Evolutionary conservation across 2,329 filamentous ascomycete species (phyloP).

Genomic region (Colletotrichum limetticola): DNA sequence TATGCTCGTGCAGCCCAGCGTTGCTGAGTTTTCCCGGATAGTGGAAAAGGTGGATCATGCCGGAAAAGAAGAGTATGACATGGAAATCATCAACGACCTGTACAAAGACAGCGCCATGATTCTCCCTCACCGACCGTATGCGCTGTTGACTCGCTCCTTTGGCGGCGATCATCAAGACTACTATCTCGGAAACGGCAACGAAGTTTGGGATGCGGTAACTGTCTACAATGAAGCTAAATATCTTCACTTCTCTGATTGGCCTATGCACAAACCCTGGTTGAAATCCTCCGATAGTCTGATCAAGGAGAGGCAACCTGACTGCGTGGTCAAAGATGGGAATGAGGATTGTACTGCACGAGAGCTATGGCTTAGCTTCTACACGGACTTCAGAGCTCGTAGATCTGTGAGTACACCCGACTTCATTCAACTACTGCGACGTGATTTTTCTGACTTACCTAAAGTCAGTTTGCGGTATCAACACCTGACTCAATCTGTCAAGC

Average conservation of each 20-base stretch:
- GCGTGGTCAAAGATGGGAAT: neutral
- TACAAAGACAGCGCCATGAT: conserved; percentile 69
- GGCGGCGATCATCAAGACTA: conserved; percentile 58
- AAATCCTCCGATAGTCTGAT: conserved; percentile 20
- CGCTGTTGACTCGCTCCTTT: conserved; percentile 71
- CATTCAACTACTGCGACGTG: too few relatives aligned
- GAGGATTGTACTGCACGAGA: conserved; percentile 32
- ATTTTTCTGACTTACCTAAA: neutral
- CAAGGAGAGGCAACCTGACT: conserved; percentile 9
- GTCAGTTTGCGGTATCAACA: neutral
- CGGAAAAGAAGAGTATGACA: conserved; percentile 64
- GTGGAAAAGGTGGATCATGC: conserved; percentile 38
- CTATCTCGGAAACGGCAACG: conserved; percentile 50
- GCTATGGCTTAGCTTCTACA: conserved; percentile 33
- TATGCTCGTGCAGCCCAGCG: conserved; percentile 70
- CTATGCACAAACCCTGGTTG: conserved; percentile 37
- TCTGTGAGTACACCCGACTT: conserved; percentile 1
- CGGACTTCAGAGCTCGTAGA: conserved; percentile 31
- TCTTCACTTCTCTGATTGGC: conserved; percentile 49
- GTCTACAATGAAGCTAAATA: conserved; percentile 69
- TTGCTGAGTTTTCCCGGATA: conserved; percentile 56
- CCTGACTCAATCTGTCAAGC: neutral
- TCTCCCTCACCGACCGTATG: conserved; percentile 72
- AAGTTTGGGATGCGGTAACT: conserved; percentile 65
- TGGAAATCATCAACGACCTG: conserved; percentile 74